Evolutionary conservation across 2,329 filamentous ascomycete species (phyloP), one percentile per base, ranked within the genome.

Genomic region (Penicillium sp.): DNA sequence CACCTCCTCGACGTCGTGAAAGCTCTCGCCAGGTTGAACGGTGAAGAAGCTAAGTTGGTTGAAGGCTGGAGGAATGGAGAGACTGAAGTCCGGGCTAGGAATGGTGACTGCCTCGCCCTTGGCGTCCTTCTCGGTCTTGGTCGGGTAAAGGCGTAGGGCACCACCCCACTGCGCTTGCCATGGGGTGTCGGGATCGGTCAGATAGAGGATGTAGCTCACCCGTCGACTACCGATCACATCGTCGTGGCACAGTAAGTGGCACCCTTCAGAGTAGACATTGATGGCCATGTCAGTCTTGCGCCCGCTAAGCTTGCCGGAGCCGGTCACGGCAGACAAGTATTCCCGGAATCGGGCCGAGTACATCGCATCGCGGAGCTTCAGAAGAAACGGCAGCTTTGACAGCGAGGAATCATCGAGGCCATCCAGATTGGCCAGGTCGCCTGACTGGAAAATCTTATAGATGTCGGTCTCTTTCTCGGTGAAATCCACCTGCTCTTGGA

Each of bases 391-490:
- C 14, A 99, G 80, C 70, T 91, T 92, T 58, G 88, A 83, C 52
- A 97, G 83, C 6, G 92, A 92, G 7, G 87, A 86, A 70, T 95
- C 88, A 59, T 96, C 90, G 42, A 99, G 84, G 23, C 94, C 94
- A 75, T 97, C 93, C 55, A 99, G 85, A 76, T 99, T 99, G 45
- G 94, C 94, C 31, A 99, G 83, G 73, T 99, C 94, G 62, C 94
- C 94, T 4, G 93, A 97, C 79, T 99, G 94, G 82, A 97, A 92
- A 70, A 99, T 97, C 77, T 95, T 96, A 84, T 99, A 99, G 67
- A 99, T 99, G 74, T 99, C 94, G 46, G 94, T 99, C 76, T 99
- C 94, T 75, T 99, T 99, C 66, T 92, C 92, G 12, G 94, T 97
- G 78, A 99, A 99, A 64, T 90, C 87, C 64, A 99, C 89, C 70